Evolutionary conservation across 108 stramenopile species (phyloP), one percentile per base, ranked within the genome.

Genomic region (Schizochytrium sp.): DNA sequence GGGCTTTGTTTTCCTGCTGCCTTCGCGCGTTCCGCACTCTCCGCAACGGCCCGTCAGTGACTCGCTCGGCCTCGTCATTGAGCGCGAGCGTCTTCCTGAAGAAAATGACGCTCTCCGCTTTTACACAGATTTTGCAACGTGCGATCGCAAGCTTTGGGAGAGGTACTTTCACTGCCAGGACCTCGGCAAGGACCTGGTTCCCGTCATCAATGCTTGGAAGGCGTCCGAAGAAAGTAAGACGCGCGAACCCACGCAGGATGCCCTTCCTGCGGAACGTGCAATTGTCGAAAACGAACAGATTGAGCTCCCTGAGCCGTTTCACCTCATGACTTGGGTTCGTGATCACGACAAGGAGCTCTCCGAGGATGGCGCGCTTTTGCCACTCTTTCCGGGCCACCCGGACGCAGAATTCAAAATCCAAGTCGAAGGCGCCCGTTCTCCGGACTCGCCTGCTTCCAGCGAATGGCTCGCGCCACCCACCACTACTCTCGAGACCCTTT

Each of bases 81-180:
- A 90, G 87, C 90, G 90, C n/a, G 88, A 72, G 53, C 90, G 90
- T 41, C 59, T 58, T 8, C 28, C 51, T 34, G 63, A 18, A 29
- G 90, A 90, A 55, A 28, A 83, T 18, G 90, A 90, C 23, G 90
- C 87, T 5, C 87, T 90, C 25, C 87, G 90, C 12, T 90, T 71
- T 48, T 88, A 88, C 88, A 87, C 87, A 25, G 89, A 87, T 5
- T 28, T 25, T 76, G 10, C 58, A 43, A 83, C 45, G 6, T 83
- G 76, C 76, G 76, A 83, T 12, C 18, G 19, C 5, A 53, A 34
- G 23, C 57, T 90, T 16, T 90, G 51, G 87, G 69, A 90, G 51
- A n/a, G 87, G 6, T 88, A 87, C 4, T 90, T 90, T 41, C 88
- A 90, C 88, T 90, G 90, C 58, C 19, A 41, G 23, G 90, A 90